Percentiles rank a stretch among this genome's conserved stretches.
Evolutionary conservation across 345 rosid species (phyloP).

Genomic region (Eutrema yunnanense): DNA sequence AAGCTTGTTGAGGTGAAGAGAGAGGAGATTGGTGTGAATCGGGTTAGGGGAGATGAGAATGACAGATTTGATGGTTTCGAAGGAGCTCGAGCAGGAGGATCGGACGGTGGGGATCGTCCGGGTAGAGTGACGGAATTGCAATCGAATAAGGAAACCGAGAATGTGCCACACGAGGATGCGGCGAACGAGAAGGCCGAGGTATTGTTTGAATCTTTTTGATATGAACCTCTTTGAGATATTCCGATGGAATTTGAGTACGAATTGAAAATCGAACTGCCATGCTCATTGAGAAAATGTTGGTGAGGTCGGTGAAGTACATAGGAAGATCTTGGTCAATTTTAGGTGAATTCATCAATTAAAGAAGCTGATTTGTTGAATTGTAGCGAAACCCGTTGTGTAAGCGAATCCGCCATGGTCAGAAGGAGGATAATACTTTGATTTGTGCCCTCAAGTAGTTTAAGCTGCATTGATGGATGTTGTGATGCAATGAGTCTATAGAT

Average conservation of each 20-base stretch:
- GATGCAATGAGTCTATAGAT: not conserved
- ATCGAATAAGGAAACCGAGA: slow-evolving; percentile 4
- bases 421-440: not conserved
- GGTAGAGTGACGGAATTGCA: slow-evolving; percentile 1
- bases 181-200: slow-evolving; percentile 34
- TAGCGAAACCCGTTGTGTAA: not conserved
- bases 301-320: not conserved
- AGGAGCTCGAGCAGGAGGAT: slow-evolving; percentile 11
- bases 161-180: slow-evolving; percentile 13
- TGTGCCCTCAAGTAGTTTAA: not conserved
- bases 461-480: not conserved
- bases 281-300: not conserved
- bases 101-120: slow-evolving; percentile 17
- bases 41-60: slow-evolving; percentile 7
- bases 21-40: slow-evolving; percentile 16
- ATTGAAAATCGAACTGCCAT: not conserved
- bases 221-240: not conserved
- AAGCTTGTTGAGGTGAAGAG: slow-evolving; percentile 24
- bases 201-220: not conserved
- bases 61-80: slow-evolving; percentile 6
- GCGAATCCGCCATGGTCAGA: not conserved
- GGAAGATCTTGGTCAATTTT: not conserved
- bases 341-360: not conserved
- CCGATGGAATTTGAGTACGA: not conserved
- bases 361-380: not conserved